phyloP scores from a whole-genome alignment of 805 yeast species.

The Saturnispora gosingensis region DNA sequence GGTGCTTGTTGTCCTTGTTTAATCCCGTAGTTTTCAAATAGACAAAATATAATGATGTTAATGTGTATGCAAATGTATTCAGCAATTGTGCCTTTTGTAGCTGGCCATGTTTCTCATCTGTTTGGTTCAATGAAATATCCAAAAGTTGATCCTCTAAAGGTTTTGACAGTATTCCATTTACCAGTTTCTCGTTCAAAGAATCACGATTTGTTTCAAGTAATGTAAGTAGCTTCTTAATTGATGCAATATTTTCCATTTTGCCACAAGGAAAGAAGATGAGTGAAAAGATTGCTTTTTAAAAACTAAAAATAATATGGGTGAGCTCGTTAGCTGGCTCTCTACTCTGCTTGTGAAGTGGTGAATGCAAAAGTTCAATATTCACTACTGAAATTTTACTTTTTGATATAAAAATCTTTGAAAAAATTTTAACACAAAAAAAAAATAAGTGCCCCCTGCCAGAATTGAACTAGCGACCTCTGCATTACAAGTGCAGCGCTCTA shows the following conservation, averaged over 20 bases:
- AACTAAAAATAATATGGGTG: neutral
- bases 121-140: conserved; percentile 8
- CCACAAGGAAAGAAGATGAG: too few relatives aligned
- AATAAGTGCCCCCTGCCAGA: conserved; percentile 68
- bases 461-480: conserved; percentile 95
- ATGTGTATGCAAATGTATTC: conserved; percentile 38
- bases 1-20: conserved; percentile 43
- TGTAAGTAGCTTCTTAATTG: conserved; percentile 6
- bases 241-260: conserved; percentile 11
- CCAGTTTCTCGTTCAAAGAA: neutral
- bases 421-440: conserved; percentile 18
- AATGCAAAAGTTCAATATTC: neutral
- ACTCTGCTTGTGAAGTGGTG: neutral
- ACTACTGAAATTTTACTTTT: neutral
- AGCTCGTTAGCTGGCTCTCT: neutral
- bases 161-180: conserved; percentile 4
- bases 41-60: conserved; percentile 49
- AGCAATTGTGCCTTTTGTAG: conserved; percentile 27
- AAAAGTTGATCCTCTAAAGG: conserved; percentile 11
- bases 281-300: too few relatives aligned
- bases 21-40: conserved; percentile 51
- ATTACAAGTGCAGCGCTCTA: conserved; percentile 99
- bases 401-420: neutral
- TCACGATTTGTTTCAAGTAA: neutral
- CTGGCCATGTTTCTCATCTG: conserved; percentile 8